Base-by-base conservation (phyloP, 2,329 filamentous ascomycete species). In the Bretziella fagacearum region DNA sequence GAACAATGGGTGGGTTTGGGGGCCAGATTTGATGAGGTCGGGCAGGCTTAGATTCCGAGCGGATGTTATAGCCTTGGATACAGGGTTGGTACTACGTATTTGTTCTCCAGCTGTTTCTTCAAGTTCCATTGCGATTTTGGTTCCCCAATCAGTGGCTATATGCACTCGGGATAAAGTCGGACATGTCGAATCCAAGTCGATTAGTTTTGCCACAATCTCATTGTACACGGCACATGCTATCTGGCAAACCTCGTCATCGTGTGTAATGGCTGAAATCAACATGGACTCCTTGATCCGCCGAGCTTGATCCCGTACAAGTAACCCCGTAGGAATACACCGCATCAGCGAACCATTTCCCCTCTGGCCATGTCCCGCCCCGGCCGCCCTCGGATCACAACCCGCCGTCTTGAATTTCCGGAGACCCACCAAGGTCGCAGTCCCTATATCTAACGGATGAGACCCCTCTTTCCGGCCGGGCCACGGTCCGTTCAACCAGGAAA, bases 311-410 rank as follows among this genome's bases (percentile, higher is more conserved):
- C 11, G 17, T 25, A 59, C 57, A 44, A 69, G 67, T 11, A 68
- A 53, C 0, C 56, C 66, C 0, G 65, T 69, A 0, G 67, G 61
- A 1, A 69, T 57, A 51, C 67, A 69, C 3, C 67, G 59, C 67
- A 69, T 69, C 51, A 70, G 53, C 29, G 62, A 65, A 3, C 67
- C 66, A 46, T 70, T 69, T 11, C 67, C 67, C 1, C 63, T 62
- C 5, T 53, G 53, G 2, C 61, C 64, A 2, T 52, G 40, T 0
- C 66, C 67, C 0, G 63, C 63, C 3, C 66, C 66, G 0, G 58
- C 57, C 0, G 39, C 54, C 2, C 53, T 54, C 3, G 58, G 58
- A 44, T 68, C 58, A 3, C 51, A 32, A 13, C 18, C 18, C 0
- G 54, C 53, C 4, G 35, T 5, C 36, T 53, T 32, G 47, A 62